phyloP scores from a whole-genome alignment of 2,329 filamentous ascomycete genomes.

The Paecilomyces fulvus region DNA sequence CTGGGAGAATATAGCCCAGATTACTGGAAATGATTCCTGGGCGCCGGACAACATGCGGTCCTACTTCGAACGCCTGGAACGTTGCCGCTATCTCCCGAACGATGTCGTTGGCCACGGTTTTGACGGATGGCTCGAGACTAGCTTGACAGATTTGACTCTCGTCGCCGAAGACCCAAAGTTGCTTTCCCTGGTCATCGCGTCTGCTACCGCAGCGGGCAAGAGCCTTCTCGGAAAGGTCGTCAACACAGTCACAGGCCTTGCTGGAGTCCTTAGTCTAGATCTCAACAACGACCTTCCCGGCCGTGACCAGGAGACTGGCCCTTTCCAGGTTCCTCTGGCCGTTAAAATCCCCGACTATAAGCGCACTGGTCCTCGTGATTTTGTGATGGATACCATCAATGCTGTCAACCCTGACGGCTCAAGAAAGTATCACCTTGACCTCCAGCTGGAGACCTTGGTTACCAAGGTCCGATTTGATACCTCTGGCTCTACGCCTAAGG shows the following conservation, averaged over 20 bases:
- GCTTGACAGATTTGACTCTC: slow-evolving; percentile 43
- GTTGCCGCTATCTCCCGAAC: slow-evolving; percentile 42
- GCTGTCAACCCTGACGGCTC: slow-evolving; percentile 43
- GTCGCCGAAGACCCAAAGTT: slow-evolving; percentile 47
- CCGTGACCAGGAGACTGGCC: slow-evolving; percentile 41
- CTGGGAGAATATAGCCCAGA: slow-evolving; percentile 46
- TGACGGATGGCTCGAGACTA: slow-evolving; percentile 49
- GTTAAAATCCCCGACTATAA: slow-evolving; percentile 39
- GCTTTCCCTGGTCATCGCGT: slow-evolving; percentile 44
- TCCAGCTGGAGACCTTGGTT: slow-evolving; percentile 40
- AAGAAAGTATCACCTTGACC: slow-evolving; percentile 48
- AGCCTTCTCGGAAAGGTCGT: slow-evolving; percentile 29
- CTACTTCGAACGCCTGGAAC: slow-evolving; percentile 47
- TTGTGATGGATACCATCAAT: slow-evolving; percentile 44
- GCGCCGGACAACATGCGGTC: slow-evolving; percentile 47
- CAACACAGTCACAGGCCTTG: slow-evolving; percentile 37
- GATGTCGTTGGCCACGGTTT: slow-evolving; percentile 45
- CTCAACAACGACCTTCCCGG: slow-evolving; percentile 39
- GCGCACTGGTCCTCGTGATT: slow-evolving; percentile 49
- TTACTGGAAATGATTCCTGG: slow-evolving; percentile 55
- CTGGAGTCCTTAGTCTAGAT: slow-evolving; percentile 41
- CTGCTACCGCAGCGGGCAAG: slow-evolving; percentile 45
- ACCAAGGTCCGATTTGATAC: slow-evolving; percentile 39
- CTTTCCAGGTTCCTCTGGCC: slow-evolving; percentile 53
- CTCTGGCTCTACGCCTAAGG: slow-evolving; percentile 27